Evolutionary conservation across 2,329 filamentous ascomycete genomes (phyloP).

Genomic region (Escovopsis sp.): DNA sequence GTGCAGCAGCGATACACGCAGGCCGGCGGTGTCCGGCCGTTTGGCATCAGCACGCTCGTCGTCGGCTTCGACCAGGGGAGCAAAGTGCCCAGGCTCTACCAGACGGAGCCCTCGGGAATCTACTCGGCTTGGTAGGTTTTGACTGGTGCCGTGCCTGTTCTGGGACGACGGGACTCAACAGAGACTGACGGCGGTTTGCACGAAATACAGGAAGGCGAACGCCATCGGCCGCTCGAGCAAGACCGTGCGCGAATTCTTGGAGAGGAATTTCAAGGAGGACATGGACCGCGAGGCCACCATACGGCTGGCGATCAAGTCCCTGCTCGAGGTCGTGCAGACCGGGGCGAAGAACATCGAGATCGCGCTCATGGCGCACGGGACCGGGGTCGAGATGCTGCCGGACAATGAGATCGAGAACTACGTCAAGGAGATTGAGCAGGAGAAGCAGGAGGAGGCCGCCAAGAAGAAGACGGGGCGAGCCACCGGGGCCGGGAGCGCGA

Average conservation of each 20-base stretch:
- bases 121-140: constrained; percentile 83
- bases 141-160: background rate
- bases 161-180: background rate
- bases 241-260: constrained; percentile 95
- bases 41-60: constrained; percentile 93
- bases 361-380: constrained; percentile 89
- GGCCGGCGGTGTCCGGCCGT: constrained; percentile 95
- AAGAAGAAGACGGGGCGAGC: constrained; percentile 83
- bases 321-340: constrained; percentile 95
- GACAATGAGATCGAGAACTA: constrained; percentile 93
- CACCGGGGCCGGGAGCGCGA: constrained; percentile 52
- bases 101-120: constrained; percentile 98
- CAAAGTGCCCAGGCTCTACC: constrained; percentile 78
- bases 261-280: constrained; percentile 95
- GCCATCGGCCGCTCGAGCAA: constrained; percentile 97
- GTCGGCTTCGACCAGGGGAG: constrained; percentile 96
- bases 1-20: constrained; percentile 99
- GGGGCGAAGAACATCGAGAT: constrained; percentile 99
- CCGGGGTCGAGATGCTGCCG: constrained; percentile 81
- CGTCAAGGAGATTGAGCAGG: constrained; percentile 97
- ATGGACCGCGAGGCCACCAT: constrained; percentile 96
- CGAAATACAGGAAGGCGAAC: constrained; percentile 98
- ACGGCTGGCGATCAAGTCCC: constrained; percentile 92
- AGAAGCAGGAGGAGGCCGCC: constrained; percentile 97
- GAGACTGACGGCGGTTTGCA: constrained; percentile 21